phyloP scores from a whole-genome alignment of 306 rosid species.

The Sindora glabra region DNA sequence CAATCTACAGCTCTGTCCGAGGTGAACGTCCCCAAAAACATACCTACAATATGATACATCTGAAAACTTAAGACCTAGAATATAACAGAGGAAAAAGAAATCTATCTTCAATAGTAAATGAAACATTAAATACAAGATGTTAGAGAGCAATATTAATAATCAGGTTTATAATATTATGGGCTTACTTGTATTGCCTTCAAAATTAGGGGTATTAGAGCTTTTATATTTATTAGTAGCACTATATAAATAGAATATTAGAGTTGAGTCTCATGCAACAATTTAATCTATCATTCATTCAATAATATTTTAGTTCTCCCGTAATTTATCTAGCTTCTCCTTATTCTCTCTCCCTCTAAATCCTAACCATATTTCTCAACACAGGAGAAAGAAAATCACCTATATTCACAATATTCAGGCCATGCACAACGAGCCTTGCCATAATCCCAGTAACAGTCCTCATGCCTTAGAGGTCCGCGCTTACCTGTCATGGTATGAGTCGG shows the following conservation, averaged over 20 bases:
- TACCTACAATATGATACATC: conserved; percentile 46
- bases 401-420: conserved; percentile 93
- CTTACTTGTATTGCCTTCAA: too few species aligned
- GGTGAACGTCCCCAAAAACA: conserved; percentile 94
- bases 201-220: too few species aligned
- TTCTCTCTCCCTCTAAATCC: too few species aligned
- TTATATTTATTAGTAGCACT: too few species aligned
- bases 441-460: conserved; percentile 98
- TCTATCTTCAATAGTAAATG: neutral
- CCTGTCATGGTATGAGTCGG: conserved; percentile 41
- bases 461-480: conserved; percentile 94
- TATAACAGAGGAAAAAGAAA: neutral
- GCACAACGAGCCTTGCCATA: conserved; percentile 99
- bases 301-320: too few species aligned
- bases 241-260: too few species aligned
- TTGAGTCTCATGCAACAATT: too few species aligned
- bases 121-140: neutral
- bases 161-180: too few species aligned
- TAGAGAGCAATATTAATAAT: too few species aligned
- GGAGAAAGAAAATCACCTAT: conserved; percentile 63
- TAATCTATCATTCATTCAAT: too few species aligned
- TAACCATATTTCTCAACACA: too few species aligned
- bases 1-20: conserved; percentile 97
- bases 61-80: neutral
- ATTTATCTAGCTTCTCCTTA: too few species aligned